Conservation (phyloP, 176 grass and related monocot species). For the Microstegium vimineum region DNA sequence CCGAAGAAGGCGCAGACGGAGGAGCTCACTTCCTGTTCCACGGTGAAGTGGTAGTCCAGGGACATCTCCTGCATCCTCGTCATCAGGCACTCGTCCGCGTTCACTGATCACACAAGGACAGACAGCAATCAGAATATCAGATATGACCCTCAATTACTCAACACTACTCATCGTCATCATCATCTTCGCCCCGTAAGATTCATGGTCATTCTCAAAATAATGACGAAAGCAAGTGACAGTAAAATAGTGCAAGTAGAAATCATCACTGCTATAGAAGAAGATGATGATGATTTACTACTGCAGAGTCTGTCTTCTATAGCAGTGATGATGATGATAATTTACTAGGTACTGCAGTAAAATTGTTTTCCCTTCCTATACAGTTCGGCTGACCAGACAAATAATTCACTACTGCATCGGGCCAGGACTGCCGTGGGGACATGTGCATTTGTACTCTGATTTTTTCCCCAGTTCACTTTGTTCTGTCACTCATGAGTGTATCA, state of each 20-base stretch:
- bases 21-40: conserved; percentile 81
- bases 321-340: too few species aligned
- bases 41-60: conserved; percentile 84
- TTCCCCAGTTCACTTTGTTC: neutral
- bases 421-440: neutral
- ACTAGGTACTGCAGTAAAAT: too few species aligned
- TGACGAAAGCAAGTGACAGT: neutral
- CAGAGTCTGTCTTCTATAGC: too few species aligned
- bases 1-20: conserved; percentile 75
- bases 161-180: neutral
- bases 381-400: neutral
- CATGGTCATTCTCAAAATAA: neutral
- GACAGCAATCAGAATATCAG: neutral
- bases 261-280: neutral
- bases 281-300: too few species aligned
- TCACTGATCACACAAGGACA: conserved; percentile 43
- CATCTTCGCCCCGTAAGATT: neutral
- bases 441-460: neutral
- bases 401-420: neutral
- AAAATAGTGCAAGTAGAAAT: neutral
- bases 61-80: conserved; percentile 99
- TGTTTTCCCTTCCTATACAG: neutral
- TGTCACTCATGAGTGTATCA: too few species aligned
- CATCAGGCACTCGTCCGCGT: conserved; percentile 84
- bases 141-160: neutral